phyloP scores from a whole-genome alignment of 1,284 basidiomycete species.

The Ceratobasidium sp. region DNA sequence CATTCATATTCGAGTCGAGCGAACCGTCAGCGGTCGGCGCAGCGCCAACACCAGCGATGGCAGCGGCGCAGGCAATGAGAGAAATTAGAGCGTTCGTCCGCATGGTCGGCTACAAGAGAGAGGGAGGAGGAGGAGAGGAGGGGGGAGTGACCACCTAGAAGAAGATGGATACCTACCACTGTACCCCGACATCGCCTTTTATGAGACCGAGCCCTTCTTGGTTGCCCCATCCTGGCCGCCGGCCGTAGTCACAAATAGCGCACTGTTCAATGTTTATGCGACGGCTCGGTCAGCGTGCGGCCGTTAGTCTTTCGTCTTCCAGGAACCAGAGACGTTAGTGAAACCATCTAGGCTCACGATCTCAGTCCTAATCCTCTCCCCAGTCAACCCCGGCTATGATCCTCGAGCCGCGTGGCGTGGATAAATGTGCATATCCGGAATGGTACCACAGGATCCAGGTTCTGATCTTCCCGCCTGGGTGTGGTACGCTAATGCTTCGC shows the following conservation, averaged over 20 bases:
- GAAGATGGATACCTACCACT: constrained; percentile 14
- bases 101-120: not conserved
- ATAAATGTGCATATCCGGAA: no score
- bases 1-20: not conserved
- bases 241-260: constrained; percentile 1
- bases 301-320: constrained; percentile 15
- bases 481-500: not conserved
- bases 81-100: constrained; percentile 3
- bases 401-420: no score
- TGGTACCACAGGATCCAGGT: no score
- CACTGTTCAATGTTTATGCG: constrained; percentile 7
- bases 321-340: not conserved
- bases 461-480: not conserved
- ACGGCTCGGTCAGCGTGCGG: not conserved
- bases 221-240: not conserved
- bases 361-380: no score
- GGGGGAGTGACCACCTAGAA: constrained; percentile 15
- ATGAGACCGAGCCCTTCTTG: constrained; percentile 9
- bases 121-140: not conserved
- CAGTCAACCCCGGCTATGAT: no score
- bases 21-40: not conserved
- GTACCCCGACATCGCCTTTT: not conserved
- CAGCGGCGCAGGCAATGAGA: not conserved
- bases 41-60: constrained; percentile 14
- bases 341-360: not conserved